phyloP scores from a whole-genome alignment of 2,329 filamentous ascomycete species.

The Botrytis sinoallii region DNA sequence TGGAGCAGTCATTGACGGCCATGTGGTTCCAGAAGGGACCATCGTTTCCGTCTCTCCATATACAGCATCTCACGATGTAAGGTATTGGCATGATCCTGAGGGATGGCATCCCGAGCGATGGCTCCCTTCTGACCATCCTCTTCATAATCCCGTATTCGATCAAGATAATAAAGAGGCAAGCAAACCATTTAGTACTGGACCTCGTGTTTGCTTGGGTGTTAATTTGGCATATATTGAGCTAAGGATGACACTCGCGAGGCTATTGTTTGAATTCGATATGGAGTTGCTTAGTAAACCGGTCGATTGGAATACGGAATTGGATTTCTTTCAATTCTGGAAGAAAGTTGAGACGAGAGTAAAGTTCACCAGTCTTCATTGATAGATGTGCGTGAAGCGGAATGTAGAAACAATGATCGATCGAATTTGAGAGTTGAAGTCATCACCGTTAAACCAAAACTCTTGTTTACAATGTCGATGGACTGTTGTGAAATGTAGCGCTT shows the following conservation, averaged over 20 bases:
- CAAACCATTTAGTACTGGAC: background rate
- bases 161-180: background rate
- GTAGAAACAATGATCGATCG: background rate
- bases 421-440: background rate
- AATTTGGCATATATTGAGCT: constrained; percentile 11
- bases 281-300: background rate
- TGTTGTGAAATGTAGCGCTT: background rate
- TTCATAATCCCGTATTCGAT: background rate
- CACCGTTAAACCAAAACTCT: background rate
- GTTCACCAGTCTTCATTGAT: constrained; percentile 5
- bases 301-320: background rate
- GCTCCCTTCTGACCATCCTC: background rate
- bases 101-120: constrained; percentile 11
- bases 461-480: background rate
- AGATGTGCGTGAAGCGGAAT: background rate
- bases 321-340: constrained; percentile 7
- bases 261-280: constrained; percentile 8
- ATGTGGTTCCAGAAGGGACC: background rate
- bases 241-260: background rate
- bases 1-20: constrained; percentile 2
- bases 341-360: constrained; percentile 7
- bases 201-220: constrained; percentile 4
- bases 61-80: background rate
- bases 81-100: constrained; percentile 9
- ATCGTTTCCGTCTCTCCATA: constrained; percentile 13